Evolutionary conservation across 2,329 filamentous ascomycete species (phyloP).

Genomic region (Didymella exigua): DNA sequence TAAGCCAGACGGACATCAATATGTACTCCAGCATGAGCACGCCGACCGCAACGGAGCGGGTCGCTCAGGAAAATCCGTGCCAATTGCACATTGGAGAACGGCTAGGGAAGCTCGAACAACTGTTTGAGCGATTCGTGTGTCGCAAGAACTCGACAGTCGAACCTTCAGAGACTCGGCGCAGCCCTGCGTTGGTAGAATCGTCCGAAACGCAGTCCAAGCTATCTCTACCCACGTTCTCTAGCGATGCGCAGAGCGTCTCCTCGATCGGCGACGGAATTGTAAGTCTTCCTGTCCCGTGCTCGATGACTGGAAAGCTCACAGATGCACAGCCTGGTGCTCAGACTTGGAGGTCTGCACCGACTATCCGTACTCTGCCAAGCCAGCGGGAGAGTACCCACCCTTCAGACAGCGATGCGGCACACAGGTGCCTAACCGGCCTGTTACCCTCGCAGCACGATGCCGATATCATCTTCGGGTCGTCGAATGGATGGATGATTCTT

Average conservation of each 20-base stretch:
- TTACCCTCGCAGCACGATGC: constrained; percentile 46
- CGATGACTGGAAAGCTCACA: constrained; percentile 17
- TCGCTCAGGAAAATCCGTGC: constrained; percentile 30
- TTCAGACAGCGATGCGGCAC: constrained; percentile 25
- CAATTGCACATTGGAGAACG: constrained; percentile 41
- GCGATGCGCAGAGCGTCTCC: constrained; percentile 34
- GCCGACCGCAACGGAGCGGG: constrained; percentile 18
- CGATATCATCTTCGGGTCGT: constrained; percentile 44
- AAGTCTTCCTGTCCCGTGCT: constrained; percentile 15
- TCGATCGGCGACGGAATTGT: constrained; percentile 42
- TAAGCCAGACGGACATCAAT: constrained; percentile 22
- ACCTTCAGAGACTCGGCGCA: constrained; percentile 20
- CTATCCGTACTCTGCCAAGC: constrained; percentile 32
- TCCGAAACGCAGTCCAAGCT: constrained; percentile 30
- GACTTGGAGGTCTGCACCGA: constrained; percentile 41
- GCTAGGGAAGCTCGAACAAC: constrained; percentile 42
- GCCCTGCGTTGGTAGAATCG: constrained; percentile 28
- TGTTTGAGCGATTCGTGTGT: constrained; percentile 46
- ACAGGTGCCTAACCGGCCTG: constrained; percentile 33
- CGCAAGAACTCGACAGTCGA: constrained; percentile 30
- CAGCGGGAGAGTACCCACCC: constrained; percentile 18
- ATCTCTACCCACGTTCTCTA: constrained; percentile 27
- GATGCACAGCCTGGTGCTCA: constrained; percentile 33
- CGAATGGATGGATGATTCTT: constrained; percentile 46
- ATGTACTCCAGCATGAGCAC: constrained; percentile 20